These are phyloP conservation scores for Acrocalymma vagum DNA, from an alignment of 2,329 filamentous ascomycete species.

Conservation along the genomic window DNA sequence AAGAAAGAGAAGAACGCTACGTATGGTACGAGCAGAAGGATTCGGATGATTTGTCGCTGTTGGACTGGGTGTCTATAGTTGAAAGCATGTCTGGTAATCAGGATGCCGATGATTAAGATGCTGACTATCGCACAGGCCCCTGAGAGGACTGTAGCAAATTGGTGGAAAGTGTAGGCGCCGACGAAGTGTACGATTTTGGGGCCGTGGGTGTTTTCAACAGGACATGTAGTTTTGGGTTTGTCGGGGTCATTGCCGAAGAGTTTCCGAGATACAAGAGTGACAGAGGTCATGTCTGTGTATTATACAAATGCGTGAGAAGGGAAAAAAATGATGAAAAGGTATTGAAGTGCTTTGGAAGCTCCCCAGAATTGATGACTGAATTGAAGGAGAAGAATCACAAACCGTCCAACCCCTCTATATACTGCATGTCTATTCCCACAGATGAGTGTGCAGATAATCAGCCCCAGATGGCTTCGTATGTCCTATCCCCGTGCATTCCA, in stretches of 20 bases:
- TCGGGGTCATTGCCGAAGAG: slow-evolving; percentile 7
- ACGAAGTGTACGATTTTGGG: slow-evolving; percentile 28
- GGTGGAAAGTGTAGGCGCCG: slow-evolving; percentile 32
- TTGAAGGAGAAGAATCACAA: no score
- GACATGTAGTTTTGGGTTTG: slow-evolving; percentile 22
- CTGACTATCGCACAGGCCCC: slow-evolving; percentile 29
- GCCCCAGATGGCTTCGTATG: no score
- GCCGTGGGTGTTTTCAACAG: slow-evolving; percentile 17
- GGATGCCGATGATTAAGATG: slow-evolving; percentile 17
- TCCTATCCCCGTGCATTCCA: no score
- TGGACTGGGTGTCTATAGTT: slow-evolving; percentile 38
- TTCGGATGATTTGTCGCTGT: slow-evolving; percentile 40
- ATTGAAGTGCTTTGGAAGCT: neutral
- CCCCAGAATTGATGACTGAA: no score
- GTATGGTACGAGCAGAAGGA: slow-evolving; percentile 34
- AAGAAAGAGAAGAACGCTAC: slow-evolving; percentile 34
- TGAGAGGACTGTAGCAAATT: slow-evolving; percentile 30
- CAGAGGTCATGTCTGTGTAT: slow-evolving; percentile 7
- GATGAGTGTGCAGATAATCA: no score
- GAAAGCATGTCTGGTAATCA: slow-evolving; percentile 29
- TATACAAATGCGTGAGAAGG: neutral
- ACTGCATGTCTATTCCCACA: no score
- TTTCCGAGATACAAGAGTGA: slow-evolving; percentile 13
- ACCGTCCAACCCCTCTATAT: no score
- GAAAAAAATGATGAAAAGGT: neutral